These are phyloP conservation scores for Penicillium malachiteum DNA, from an alignment of 495 filamentous ascomycete genomes.

Conservation along the genomic window DNA sequence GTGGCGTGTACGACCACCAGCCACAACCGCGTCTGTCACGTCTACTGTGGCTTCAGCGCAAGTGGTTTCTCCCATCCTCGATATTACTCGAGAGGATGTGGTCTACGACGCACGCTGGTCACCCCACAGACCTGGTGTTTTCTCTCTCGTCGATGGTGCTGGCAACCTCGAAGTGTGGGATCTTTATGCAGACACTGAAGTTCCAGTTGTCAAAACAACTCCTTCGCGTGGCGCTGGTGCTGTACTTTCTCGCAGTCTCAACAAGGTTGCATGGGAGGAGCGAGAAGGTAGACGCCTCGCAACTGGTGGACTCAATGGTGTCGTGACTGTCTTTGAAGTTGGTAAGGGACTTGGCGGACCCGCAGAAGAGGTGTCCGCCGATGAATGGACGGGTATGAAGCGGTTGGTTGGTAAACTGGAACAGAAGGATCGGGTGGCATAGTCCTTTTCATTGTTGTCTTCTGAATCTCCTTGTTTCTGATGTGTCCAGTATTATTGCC, in stretches of 20 bases:
- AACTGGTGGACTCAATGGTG: constrained; percentile 85
- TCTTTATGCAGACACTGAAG: constrained; percentile 85
- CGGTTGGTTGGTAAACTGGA: constrained; percentile 72
- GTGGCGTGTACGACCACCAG: constrained; percentile 81
- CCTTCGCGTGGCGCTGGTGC: constrained; percentile 59
- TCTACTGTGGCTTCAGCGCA: constrained; percentile 39
- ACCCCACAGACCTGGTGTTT: constrained; percentile 86
- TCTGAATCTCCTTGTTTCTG: constrained; percentile 11
- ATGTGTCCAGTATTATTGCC: constrained; percentile 20
- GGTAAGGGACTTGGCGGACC: constrained; percentile 75
- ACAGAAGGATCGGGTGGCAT: constrained; percentile 42
- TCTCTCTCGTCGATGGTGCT: constrained; percentile 88
- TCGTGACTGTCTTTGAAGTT: constrained; percentile 90
- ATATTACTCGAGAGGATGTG: constrained; percentile 88
- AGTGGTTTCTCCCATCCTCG: constrained; percentile 69
- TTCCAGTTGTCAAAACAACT: constrained; percentile 73
- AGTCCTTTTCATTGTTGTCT: constrained; percentile 8
- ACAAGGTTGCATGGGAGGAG: constrained; percentile 90
- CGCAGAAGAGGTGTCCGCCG: constrained; percentile 70
- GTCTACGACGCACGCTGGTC: constrained; percentile 97
- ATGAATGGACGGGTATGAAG: constrained; percentile 92
- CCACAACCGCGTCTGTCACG: constrained; percentile 48
- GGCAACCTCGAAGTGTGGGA: constrained; percentile 97
- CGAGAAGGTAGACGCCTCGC: constrained; percentile 82
- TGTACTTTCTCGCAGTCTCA: constrained; percentile 72